phyloP scores from a whole-genome alignment of 73 alveolate species.

The Stentor roeselii region DNA sequence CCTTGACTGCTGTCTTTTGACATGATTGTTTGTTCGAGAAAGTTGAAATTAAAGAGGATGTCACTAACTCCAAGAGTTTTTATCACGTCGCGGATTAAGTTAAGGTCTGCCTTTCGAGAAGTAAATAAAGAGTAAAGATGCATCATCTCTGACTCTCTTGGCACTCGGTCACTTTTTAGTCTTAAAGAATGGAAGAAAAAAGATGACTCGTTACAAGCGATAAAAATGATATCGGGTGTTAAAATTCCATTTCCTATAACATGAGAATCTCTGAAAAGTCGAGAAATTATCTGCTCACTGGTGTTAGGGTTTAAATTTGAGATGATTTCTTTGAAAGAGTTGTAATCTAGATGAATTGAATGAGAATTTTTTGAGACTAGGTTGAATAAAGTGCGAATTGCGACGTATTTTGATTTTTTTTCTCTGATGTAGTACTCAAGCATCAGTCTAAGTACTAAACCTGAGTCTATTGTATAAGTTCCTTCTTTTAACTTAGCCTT shows the following conservation, averaged over 20 bases:
- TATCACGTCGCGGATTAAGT: not conserved
- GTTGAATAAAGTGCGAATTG: not conserved
- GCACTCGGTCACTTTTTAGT: not conserved
- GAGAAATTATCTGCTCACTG: not conserved
- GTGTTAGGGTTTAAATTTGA: conserved; percentile 11
- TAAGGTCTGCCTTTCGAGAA: not conserved
- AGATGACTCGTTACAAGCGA: not conserved
- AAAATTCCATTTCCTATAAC: not conserved
- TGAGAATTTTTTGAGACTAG: conserved; percentile 12
- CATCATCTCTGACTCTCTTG: not conserved
- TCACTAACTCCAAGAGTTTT: not conserved
- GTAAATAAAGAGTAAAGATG: not conserved
- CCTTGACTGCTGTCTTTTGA: not conserved
- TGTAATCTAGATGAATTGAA: not conserved
- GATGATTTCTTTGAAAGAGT: not conserved
- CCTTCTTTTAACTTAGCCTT: conserved; percentile 7
- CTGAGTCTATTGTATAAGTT: not conserved
- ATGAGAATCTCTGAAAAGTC: not conserved
- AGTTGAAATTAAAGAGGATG: not conserved
- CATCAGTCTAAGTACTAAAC: conserved; percentile 35
- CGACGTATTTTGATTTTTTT: not conserved
- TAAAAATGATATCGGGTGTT: not conserved
- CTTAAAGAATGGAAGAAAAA: not conserved
- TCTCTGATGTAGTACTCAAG: conserved; percentile 19
- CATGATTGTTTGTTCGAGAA: not conserved